Percentiles rank a stretch among this genome's conserved stretches.
Conservation (phyloP, 176 grass and related monocot genomes). For the barley (Hordeum vulgare) region MorexV3_pseudomolecules_assembly NC_058523.1:2540571-2541070, state of each 20-base stretch:
- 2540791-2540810: neutral
- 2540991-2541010: neutral
- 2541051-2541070: no score
- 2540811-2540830: neutral
- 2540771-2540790: neutral
- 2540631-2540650: neutral
- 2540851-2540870: neutral
- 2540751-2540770: neutral
- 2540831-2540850: neutral
- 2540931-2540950: neutral
- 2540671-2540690: neutral
- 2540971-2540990: accelerated
- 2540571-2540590: accelerated
- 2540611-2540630: neutral
- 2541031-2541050: neutral
- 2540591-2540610: accelerated
- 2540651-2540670: neutral
- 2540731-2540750: conserved; percentile 6
- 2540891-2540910: neutral
- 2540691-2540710: neutral
- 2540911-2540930: neutral
- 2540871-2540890: accelerated
- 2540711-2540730: neutral
- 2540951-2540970: neutral
- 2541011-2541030: neutral